Percentiles rank a stretch among this genome's conserved stretches.
These are phyloP conservation scores for Emmonsiellopsis sp. DNA, from an alignment of 2,329 filamentous ascomycete species.

Conservation along the genomic window DNA sequence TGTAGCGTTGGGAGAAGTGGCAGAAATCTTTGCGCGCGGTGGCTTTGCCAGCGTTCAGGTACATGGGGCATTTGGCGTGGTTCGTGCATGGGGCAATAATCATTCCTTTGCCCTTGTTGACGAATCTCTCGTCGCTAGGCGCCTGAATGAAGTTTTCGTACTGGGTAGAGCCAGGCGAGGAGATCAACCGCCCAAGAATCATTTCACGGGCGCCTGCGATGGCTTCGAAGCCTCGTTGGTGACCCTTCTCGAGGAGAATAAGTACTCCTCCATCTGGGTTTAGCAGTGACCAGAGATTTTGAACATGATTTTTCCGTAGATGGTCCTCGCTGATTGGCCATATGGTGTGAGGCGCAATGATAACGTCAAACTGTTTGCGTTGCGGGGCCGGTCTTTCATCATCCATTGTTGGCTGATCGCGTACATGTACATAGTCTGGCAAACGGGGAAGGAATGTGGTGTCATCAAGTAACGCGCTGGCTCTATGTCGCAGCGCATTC, in stretches of 20 bases:
- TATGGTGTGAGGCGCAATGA: slow-evolving; percentile 79
- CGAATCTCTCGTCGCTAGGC: slow-evolving; percentile 15
- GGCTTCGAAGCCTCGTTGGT: slow-evolving; percentile 85
- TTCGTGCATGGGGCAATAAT: slow-evolving; percentile 69
- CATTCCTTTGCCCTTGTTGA: slow-evolving; percentile 51
- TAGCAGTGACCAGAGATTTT: slow-evolving; percentile 83
- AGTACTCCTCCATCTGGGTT: slow-evolving; percentile 78
- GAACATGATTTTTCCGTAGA: slow-evolving; percentile 66
- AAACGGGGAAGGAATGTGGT: slow-evolving; percentile 87
- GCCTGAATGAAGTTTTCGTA: slow-evolving; percentile 31
- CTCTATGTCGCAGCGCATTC: slow-evolving; percentile 62
- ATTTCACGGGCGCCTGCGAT: slow-evolving; percentile 76
- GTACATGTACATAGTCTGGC: slow-evolving; percentile 70
- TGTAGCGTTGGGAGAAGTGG: slow-evolving; percentile 81
- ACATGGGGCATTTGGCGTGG: slow-evolving; percentile 84
- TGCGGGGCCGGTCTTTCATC: slow-evolving; percentile 43
- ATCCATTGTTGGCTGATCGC: slow-evolving; percentile 50
- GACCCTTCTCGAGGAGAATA: slow-evolving; percentile 81
- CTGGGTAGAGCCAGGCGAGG: slow-evolving; percentile 45
- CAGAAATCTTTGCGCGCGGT: slow-evolving; percentile 80
- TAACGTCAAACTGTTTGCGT: slow-evolving; percentile 77
- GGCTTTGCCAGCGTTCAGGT: slow-evolving; percentile 59
- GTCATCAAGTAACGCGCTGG: slow-evolving; percentile 70
- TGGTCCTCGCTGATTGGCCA: slow-evolving; percentile 68
- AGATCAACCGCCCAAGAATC: slow-evolving; percentile 65